Base-by-base conservation (phyloP, 2,329 filamentous ascomycete genomes). In the Fusarium odoratissimum region DNA sequence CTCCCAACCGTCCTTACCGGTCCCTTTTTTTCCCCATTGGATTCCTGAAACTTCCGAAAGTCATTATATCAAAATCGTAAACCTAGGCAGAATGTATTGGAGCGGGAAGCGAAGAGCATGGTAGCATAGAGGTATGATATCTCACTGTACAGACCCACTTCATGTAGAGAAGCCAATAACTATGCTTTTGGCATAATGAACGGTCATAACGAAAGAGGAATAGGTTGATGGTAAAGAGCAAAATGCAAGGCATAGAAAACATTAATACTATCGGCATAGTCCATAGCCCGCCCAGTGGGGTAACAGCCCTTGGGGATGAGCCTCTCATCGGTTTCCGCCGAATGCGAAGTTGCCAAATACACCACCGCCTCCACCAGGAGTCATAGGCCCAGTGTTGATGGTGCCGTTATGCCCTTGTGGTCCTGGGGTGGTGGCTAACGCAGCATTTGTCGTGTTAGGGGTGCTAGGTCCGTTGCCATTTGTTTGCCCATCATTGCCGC, bases 261-360 rank as follows among this genome's bases (percentile, higher is more conserved):
- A 54, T 64, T 66, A 60, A 67, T 56, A 66, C 52, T 65, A 73
- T 65, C 44, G 48, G 64, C 67, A 67, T 71, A 54, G 64, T 72
- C 61, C 48, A 48, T 51, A 40, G 52, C 60, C 54, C 16, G 19
- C 31, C n/a, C 48, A 13, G 25, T 16, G 38, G 40, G 37, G 23
- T 52, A 51, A 61, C 52, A 48, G 25, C 14, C 41, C 44, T 30
- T 52, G 25, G 41, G 48, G 21, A 23, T 44, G 44, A 38, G 37
- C 13, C 33, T 23, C 67, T 76, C 78, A 83, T 74, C 82, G 81
- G 75, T 78, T 80, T 64, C 82, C 83, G 40, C 80, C 82, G 82
- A 89, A 88, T 67, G 86, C 85, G 82, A 95, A 95, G 79, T 87
- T 89, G 52, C 93, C 93, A 84, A 95, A 95, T 30, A 91, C 90